Percentiles rank a stretch among this genome's conserved stretches.
phyloP scores from a whole-genome alignment of 192 early-diverging fungal genomes.

The Umbelopsis sp. region DNA sequence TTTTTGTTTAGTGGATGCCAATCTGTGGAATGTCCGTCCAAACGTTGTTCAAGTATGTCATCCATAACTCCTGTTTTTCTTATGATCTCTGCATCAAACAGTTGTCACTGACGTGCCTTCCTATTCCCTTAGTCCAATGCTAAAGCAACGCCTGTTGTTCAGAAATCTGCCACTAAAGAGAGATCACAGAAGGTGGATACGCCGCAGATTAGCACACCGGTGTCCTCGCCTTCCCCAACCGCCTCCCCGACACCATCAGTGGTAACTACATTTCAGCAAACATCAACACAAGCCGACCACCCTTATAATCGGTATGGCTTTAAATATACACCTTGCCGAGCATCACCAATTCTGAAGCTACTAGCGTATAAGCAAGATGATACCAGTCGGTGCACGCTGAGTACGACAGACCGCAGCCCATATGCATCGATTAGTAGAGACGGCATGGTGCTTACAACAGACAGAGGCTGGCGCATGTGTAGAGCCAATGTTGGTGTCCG shows the following conservation, averaged over 20 bases:
- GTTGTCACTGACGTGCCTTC: constrained; percentile 5
- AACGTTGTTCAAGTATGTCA: constrained; percentile 39
- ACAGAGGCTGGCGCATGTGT: constrained; percentile 65
- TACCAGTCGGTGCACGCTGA: constrained; percentile 46
- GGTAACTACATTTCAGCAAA: background rate
- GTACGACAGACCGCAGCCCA: constrained; percentile 60
- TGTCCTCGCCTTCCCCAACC: constrained; percentile 22
- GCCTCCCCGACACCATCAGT: constrained; percentile 7
- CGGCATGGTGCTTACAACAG: constrained; percentile 59
- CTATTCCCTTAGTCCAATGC: background rate
- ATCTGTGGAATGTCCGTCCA: constrained; percentile 62
- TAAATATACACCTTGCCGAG: constrained; percentile 60
- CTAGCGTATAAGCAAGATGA: constrained; percentile 54
- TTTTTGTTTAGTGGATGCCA: constrained; percentile 57
- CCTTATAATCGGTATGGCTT: constrained; percentile 62
- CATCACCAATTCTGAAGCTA: constrained; percentile 46
- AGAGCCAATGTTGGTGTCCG: constrained; percentile 61
- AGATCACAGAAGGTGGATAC: constrained; percentile 29
- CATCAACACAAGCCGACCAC: constrained; percentile 41
- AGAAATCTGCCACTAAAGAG: constrained; percentile 21
- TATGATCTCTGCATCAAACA: background rate
- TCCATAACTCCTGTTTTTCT: background rate
- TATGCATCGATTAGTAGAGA: constrained; percentile 58
- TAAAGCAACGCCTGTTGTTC: background rate
- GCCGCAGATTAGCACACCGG: constrained; percentile 17